Evolutionary conservation across 225 moss, liverwort and hornwort species (phyloP).

Genomic region (Pleurozium schreberi): DNA sequence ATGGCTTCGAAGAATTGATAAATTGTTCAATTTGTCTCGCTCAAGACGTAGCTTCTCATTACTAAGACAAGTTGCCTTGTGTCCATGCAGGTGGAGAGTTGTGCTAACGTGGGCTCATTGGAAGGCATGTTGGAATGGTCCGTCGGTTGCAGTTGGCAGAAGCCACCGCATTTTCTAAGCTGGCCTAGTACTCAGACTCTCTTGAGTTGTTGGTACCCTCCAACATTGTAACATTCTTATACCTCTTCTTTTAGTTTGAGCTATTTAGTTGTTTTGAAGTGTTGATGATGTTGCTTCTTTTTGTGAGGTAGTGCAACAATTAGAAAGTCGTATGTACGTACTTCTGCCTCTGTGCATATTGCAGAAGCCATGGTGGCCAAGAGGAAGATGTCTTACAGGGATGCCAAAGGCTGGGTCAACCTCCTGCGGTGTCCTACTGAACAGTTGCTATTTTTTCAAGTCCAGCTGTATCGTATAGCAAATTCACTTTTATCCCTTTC

Average conservation of each 20-base stretch:
- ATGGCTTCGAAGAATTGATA: not conserved
- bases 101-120: slow-evolving; percentile 46
- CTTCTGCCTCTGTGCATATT: slow-evolving; percentile 26
- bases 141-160: slow-evolving; percentile 97
- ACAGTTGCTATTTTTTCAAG: not conserved
- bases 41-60: not conserved
- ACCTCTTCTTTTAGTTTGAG: not conserved
- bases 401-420: not conserved
- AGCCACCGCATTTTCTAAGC: slow-evolving; percentile 28
- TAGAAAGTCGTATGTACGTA: not conserved
- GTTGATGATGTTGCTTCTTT: slow-evolving; percentile 21
- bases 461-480: not conserved
- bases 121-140: slow-evolving; percentile 89
- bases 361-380: slow-evolving; percentile 29
- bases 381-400: slow-evolving; percentile 3
- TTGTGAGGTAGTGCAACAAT: slow-evolving; percentile 17
- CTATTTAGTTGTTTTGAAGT: not conserved
- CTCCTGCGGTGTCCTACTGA: not conserved
- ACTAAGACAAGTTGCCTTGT: not conserved
- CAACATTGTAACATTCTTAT: slow-evolving; percentile 9
- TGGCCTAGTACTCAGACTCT: slow-evolving; percentile 57
- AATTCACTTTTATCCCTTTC: not conserved
- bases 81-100: slow-evolving; percentile 54
- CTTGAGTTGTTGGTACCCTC: slow-evolving; percentile 47
- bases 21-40: not conserved